Percentiles rank a stretch among this genome's conserved stretches.
Conservation (phyloP, 2,329 filamentous ascomycete genomes). For the Penicillium italicum region DNA sequence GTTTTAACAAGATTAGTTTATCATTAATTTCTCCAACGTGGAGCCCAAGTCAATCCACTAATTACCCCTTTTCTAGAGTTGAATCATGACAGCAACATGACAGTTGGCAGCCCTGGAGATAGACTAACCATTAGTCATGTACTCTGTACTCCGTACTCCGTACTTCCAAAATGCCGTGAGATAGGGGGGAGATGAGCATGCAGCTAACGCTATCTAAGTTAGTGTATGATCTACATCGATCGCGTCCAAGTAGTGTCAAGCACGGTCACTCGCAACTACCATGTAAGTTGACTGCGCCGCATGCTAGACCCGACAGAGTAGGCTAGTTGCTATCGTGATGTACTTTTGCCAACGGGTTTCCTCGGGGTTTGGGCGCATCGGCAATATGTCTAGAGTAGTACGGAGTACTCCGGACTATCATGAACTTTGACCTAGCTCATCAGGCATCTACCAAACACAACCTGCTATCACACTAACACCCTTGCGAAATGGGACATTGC, state of each 20-base stretch:
- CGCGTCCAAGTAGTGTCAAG: not conserved
- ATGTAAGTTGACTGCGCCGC: slow-evolving; percentile 9
- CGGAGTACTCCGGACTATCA: not conserved
- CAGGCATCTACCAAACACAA: not conserved
- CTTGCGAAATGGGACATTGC: not conserved
- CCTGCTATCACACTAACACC: not conserved
- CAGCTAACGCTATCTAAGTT: not conserved
- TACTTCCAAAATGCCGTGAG: not conserved
- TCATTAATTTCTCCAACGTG: not conserved
- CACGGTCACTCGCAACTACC: not conserved
- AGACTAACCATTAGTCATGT: not conserved
- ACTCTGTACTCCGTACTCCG: no score
- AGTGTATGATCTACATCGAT: slow-evolving; percentile 5
- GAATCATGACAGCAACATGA: not conserved
- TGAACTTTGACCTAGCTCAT: not conserved
- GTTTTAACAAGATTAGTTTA: no score
- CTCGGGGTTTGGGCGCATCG: not conserved
- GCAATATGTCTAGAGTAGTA: not conserved
- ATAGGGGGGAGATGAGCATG: not conserved
- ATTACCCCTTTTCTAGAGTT: no score
- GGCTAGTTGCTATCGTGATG: not conserved
- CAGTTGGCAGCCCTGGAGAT: not conserved
- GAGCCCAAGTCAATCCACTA: no score
- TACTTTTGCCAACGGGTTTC: not conserved
- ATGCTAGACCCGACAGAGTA: not conserved